Evolutionary conservation across 225 moss, liverwort and hornwort species (phyloP).

Genomic region (Bryoerythrophyllum caledonicum): DNA sequence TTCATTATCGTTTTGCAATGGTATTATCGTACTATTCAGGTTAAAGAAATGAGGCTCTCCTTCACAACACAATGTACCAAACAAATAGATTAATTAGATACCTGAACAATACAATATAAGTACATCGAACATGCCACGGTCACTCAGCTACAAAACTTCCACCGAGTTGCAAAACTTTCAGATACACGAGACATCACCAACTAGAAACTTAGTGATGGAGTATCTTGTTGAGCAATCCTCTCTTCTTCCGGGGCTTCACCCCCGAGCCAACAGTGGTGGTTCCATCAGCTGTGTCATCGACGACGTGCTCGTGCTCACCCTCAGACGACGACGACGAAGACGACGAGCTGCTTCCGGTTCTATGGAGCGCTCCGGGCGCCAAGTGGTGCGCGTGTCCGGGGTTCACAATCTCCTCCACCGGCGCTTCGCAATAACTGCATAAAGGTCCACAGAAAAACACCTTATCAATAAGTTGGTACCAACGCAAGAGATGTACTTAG

Average conservation of each 20-base stretch:
- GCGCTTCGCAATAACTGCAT: constrained; percentile 9
- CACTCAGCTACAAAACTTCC: too few species aligned
- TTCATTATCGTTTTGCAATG: too few species aligned
- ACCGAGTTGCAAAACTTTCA: neutral
- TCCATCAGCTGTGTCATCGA: neutral
- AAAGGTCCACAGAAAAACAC: neutral
- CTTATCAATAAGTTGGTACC: too few species aligned
- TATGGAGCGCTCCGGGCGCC: neutral
- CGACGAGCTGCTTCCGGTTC: neutral
- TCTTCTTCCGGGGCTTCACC: neutral
- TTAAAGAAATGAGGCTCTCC: too few species aligned
- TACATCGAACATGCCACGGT: neutral
- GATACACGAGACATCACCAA: neutral
- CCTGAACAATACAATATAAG: neutral
- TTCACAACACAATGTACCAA: neutral
- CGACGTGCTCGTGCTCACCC: neutral
- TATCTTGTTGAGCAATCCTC: neutral
- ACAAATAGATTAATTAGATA: neutral
- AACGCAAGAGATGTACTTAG: too few species aligned
- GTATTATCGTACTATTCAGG: too few species aligned
- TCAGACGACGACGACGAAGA: neutral
- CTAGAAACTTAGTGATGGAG: neutral
- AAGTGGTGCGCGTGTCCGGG: neutral
- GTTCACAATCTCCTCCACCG: neutral
- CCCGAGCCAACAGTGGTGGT: neutral